Evolutionary conservation across 345 rosid genomes (phyloP).

Genomic region (Viola odorata): DNA sequence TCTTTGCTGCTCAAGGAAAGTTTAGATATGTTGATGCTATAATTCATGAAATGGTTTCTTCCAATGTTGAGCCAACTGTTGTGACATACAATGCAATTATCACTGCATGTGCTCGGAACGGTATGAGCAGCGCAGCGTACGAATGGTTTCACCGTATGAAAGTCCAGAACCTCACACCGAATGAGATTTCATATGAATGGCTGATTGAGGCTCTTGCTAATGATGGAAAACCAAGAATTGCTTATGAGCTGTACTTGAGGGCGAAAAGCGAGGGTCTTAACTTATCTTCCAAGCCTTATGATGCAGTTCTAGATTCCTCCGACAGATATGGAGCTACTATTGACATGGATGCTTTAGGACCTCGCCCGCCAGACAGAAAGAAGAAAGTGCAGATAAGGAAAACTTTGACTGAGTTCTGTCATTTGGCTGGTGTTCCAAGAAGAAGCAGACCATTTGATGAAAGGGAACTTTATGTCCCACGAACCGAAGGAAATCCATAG

Average conservation of each 20-base stretch:
- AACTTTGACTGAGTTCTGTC: conserved; percentile 23
- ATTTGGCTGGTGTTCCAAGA: conserved; percentile 33
- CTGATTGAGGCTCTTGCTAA: conserved; percentile 67
- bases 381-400: conserved; percentile 31
- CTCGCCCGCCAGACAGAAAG: conserved; percentile 47
- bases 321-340: conserved; percentile 48
- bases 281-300: conserved; percentile 61
- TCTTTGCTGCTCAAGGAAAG: conserved; percentile 58
- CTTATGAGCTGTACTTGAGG: conserved; percentile 57
- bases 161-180: conserved; percentile 50
- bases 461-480: conserved; percentile 30
- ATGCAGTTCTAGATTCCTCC: conserved; percentile 50
- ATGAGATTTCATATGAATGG: conserved; percentile 72
- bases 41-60: conserved; percentile 56
- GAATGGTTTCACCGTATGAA: conserved; percentile 91
- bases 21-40: conserved; percentile 58
- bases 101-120: conserved; percentile 54
- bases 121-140: conserved; percentile 61
- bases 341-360: conserved; percentile 59
- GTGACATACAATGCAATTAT: conserved; percentile 88
- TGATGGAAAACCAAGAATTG: conserved; percentile 78
- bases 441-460: conserved; percentile 34
- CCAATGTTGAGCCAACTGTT: conserved; percentile 64
- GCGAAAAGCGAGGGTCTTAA: conserved; percentile 52
- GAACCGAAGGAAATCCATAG: conserved; percentile 13